phyloP scores from a whole-genome alignment of 2,329 filamentous ascomycete genomes.

The Calonectria hongkongensis region DNA sequence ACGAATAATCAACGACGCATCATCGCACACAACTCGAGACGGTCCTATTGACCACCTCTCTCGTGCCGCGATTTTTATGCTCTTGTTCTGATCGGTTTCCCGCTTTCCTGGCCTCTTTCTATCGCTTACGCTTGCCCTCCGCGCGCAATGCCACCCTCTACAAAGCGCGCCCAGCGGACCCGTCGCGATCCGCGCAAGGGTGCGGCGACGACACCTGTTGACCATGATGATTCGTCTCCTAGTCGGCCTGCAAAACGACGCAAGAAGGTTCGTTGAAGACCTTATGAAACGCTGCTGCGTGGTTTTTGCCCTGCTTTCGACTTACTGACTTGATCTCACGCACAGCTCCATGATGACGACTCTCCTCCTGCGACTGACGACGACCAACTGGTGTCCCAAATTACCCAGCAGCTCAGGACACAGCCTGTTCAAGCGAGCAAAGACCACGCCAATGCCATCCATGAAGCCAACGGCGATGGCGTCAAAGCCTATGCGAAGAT shows the following conservation, averaged over 20 bases:
- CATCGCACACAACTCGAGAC: constrained; percentile 11
- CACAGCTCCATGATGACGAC: constrained; percentile 62
- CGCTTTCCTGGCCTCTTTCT: constrained; percentile 9
- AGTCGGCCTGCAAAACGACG: constrained; percentile 78
- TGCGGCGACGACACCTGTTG: constrained; percentile 58
- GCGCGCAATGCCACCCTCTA: constrained; percentile 61
- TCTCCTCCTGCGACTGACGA: constrained; percentile 68
- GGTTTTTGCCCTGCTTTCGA: constrained; percentile 31
- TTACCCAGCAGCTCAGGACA: constrained; percentile 71
- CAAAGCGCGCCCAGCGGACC: constrained; percentile 61
- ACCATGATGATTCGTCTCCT: constrained; percentile 74
- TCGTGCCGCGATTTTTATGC: background rate
- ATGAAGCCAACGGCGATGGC: constrained; percentile 76
- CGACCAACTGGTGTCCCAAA: constrained; percentile 73
- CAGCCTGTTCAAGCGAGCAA: constrained; percentile 74
- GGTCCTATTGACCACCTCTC: constrained; percentile 9
- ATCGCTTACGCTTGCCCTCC: constrained; percentile 26
- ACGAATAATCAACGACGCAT: constrained; percentile 50
- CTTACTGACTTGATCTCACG: constrained; percentile 40
- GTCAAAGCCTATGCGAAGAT: constrained; percentile 89
- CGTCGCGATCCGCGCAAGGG: constrained; percentile 64
- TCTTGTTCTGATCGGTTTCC: background rate
- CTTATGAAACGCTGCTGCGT: background rate
- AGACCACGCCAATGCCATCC: constrained; percentile 78
- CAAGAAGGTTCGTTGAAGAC: constrained; percentile 70